These are phyloP conservation scores for Discostella pseudostelligera DNA, from an alignment of 108 stramenopile species.

Conservation along the genomic window DNA sequence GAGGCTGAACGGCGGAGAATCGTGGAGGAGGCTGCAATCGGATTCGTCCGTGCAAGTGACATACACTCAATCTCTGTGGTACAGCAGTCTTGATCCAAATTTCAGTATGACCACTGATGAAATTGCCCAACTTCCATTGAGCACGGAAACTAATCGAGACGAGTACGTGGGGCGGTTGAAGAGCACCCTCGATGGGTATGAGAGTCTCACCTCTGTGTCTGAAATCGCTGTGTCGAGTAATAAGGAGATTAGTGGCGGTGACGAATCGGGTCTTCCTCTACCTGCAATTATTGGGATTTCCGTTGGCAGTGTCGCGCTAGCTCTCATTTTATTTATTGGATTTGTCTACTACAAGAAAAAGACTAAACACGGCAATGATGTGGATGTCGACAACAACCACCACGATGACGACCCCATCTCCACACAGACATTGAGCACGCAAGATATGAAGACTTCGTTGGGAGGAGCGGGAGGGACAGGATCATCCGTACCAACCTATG, in stretches of 20 bases:
- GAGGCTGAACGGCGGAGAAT: background rate
- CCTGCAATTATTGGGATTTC: constrained; percentile 60
- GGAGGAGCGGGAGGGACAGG: constrained; percentile 22
- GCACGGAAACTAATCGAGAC: constrained; percentile 8
- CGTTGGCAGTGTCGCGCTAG: constrained; percentile 51
- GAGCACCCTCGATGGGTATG: constrained; percentile 24
- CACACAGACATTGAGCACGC: constrained; percentile 22
- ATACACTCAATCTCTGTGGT: constrained; percentile 30
- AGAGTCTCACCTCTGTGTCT: constrained; percentile 26
- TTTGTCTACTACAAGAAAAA: constrained; percentile 20
- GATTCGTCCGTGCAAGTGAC: constrained; percentile 33
- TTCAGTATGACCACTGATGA: constrained; percentile 9
- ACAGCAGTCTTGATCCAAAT: constrained; percentile 23
- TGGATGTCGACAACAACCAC: constrained; percentile 24
- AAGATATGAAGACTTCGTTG: constrained; percentile 15
- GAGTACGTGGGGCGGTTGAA: constrained; percentile 22
- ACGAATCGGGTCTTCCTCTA: constrained; percentile 4
- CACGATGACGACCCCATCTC: constrained; percentile 36
- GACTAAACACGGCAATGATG: constrained; percentile 17
- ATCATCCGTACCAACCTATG: constrained; percentile 31
- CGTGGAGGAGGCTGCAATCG: constrained; percentile 20
- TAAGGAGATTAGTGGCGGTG: background rate
- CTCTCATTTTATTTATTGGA: constrained; percentile 34
- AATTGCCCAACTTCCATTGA: constrained; percentile 18
- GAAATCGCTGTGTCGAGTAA: constrained; percentile 11